phyloP scores from a whole-genome alignment of 345 rosid species.

The Triadica sebifera region DNA sequence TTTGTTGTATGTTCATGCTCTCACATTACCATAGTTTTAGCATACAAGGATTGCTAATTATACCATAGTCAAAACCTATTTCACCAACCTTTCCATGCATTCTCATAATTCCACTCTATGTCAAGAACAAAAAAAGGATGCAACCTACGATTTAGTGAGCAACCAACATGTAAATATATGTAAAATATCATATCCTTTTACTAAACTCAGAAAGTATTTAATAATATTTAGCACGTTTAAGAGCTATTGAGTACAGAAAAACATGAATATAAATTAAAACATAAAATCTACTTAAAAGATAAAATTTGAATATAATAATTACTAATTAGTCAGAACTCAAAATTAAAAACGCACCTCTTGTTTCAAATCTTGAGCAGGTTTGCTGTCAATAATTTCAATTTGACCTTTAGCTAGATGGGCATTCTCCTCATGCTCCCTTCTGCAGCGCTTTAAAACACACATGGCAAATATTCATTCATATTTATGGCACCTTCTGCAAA shows the following conservation, averaged over 20 bases:
- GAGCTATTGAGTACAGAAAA: no score
- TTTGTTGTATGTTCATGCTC: no score
- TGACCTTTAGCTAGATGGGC: constrained; percentile 56
- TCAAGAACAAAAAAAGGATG: neutral
- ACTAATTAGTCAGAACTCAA: constrained; percentile 6
- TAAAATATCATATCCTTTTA: neutral
- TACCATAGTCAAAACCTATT: no score
- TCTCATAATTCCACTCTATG: neutral
- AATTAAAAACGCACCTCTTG: constrained; percentile 46
- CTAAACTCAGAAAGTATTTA: neutral
- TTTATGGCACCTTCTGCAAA: constrained; percentile 86
- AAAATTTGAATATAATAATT: neutral
- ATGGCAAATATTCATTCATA: constrained; percentile 91
- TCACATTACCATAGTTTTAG: no score
- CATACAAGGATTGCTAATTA: no score
- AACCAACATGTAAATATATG: neutral
- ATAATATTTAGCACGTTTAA: neutral
- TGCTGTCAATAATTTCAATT: constrained; percentile 37
- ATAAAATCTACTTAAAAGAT: neutral
- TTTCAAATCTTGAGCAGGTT: constrained; percentile 44
- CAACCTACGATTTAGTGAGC: neutral
- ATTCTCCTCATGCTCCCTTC: constrained; percentile 81
- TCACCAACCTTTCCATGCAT: neutral
- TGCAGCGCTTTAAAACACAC: constrained; percentile 81
- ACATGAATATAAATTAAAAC: no score